phyloP scores from a whole-genome alignment of 2,329 filamentous ascomycete genomes.

The Fusarium sp. region DNA sequence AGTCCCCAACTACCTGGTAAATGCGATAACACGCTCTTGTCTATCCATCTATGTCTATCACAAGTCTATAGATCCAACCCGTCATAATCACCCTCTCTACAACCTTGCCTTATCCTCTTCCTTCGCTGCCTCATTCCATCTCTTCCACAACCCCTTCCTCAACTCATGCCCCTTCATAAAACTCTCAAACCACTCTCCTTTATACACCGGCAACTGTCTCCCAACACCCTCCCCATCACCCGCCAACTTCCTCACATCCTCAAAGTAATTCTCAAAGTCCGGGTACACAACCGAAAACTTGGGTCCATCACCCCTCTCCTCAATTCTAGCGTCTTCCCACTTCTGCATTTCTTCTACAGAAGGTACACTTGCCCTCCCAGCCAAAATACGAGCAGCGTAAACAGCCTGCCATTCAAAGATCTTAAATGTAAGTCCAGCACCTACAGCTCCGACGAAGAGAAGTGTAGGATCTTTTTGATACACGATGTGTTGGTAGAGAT shows the following conservation, averaged over 20 bases:
- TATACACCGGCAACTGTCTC: slow-evolving; percentile 59
- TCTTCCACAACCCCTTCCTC: slow-evolving; percentile 69
- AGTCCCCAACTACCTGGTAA: too few relatives aligned
- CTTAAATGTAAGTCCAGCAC: slow-evolving; percentile 72
- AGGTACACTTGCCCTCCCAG: slow-evolving; percentile 66
- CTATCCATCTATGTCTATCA: neutral
- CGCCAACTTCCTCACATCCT: slow-evolving; percentile 63
- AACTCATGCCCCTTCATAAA: slow-evolving; percentile 68
- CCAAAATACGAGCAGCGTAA: slow-evolving; percentile 67
- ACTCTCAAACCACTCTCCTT: slow-evolving; percentile 58
- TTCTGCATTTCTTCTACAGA: slow-evolving; percentile 58
- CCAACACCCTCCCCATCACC: slow-evolving; percentile 61
- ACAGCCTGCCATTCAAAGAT: slow-evolving; percentile 78
- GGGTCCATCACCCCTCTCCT: slow-evolving; percentile 65
- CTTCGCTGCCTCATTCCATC: slow-evolving; percentile 55
- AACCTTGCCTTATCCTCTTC: slow-evolving; percentile 6
- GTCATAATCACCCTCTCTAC: too few relatives aligned
- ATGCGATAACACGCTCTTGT: neutral
- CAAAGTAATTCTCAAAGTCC: slow-evolving; percentile 74
- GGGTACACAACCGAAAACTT: slow-evolving; percentile 69
- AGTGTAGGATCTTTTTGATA: slow-evolving; percentile 66
- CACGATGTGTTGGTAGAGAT: slow-evolving; percentile 69
- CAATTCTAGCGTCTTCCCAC: slow-evolving; percentile 70
- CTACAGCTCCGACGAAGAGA: slow-evolving; percentile 69
- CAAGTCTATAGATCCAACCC: too few relatives aligned